A percentile compares a stretch with the other conserved stretches of the same genome.
phyloP scores from a whole-genome alignment of 1,139 yeast genomes.

The Candida pseudoviswanathii region DNA sequence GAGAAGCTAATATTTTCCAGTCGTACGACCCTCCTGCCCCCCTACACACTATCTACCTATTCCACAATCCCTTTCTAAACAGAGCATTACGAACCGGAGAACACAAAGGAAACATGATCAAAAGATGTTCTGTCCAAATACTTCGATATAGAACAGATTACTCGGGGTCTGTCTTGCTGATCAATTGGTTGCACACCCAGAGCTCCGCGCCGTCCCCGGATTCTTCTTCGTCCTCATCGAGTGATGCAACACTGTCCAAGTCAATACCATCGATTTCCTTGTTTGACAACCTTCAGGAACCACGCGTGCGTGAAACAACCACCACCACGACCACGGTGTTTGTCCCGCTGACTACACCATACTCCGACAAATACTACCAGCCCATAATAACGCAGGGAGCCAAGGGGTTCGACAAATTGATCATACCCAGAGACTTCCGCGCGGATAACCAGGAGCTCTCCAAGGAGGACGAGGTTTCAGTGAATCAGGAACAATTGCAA shows the following conservation, averaged over 20 bases:
- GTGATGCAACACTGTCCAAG: not conserved
- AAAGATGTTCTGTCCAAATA: constrained; percentile 4
- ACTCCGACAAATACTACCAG: constrained; percentile 30
- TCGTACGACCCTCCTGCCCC: too few species aligned
- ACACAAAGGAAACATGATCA: constrained; percentile 2
- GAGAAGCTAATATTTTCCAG: not conserved
- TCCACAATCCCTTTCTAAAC: not conserved
- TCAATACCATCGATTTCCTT: not conserved
- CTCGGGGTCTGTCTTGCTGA: not conserved
- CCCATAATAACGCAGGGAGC: constrained; percentile 33
- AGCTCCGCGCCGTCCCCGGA: not conserved
- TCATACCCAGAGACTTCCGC: constrained; percentile 25
- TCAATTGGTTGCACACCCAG: constrained; percentile 4
- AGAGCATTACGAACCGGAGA: not conserved
- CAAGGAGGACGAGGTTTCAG: constrained; percentile 36
- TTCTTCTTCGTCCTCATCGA: not conserved
- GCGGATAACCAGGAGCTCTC: constrained; percentile 55
- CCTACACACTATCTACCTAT: not conserved
- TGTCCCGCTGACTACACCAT: constrained; percentile 19
- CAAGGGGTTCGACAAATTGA: constrained; percentile 27
- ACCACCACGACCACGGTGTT: constrained; percentile 9
- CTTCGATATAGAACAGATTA: constrained; percentile 7
- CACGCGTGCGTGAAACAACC: not conserved
- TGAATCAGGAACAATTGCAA: constrained; percentile 37
- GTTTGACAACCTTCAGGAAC: constrained; percentile 5